Conservation (phyloP, 495 filamentous ascomycete genomes). For the Penicillium paxilli region DNA sequence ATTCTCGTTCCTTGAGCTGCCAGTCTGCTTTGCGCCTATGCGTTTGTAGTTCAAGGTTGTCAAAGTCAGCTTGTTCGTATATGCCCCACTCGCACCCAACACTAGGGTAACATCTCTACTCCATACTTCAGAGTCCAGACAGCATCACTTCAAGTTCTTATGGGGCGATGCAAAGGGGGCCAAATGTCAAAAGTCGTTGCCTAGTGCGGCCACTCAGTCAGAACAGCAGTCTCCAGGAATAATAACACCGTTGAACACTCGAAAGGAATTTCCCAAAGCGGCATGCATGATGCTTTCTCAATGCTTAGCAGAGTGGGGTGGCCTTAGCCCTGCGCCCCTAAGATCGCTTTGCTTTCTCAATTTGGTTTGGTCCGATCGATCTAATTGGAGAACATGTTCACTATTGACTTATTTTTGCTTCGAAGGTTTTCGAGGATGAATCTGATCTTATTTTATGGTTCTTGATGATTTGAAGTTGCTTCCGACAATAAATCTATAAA, state of each 20-base stretch:
- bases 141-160: too few relatives aligned
- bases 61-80: background rate
- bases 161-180: background rate
- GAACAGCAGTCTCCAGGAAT: too few relatives aligned
- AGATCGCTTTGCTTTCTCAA: background rate
- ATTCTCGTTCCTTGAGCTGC: too few relatives aligned
- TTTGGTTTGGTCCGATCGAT: background rate
- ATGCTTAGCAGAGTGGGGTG: background rate
- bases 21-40: too few relatives aligned
- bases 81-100: too few relatives aligned
- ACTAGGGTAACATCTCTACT: too few relatives aligned
- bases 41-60: too few relatives aligned
- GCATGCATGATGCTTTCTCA: conserved; percentile 4
- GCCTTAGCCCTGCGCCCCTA: background rate
- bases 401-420: background rate
- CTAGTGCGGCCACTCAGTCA: too few relatives aligned
- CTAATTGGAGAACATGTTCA: background rate
- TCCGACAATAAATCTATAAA: too few relatives aligned
- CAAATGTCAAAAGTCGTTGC: background rate
- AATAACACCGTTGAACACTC: too few relatives aligned
- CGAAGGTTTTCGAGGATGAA: background rate
- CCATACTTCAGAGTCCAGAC: too few relatives aligned
- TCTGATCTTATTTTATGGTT: background rate
- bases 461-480: too few relatives aligned
- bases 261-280: conserved; percentile 1